These are phyloP conservation scores for Pistacia vera DNA, from an alignment of 345 rosid species.

Conservation along the genomic window DNA sequence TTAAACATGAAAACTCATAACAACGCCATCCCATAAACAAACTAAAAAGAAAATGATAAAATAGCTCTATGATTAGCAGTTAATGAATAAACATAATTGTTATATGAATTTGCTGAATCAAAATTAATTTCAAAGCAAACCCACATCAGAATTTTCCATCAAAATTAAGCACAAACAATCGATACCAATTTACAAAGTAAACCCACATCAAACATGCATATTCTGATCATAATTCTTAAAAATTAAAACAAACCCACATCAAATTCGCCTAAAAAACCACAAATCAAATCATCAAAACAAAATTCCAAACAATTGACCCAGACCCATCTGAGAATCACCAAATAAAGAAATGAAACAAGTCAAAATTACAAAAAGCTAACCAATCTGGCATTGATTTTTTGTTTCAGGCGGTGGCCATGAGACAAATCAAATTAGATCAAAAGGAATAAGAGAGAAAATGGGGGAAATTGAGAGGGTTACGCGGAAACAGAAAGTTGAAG, in stretches of 20 bases:
- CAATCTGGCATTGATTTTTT: constrained; percentile 96
- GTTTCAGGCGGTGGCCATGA: constrained; percentile 90
- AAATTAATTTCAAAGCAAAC: background rate
- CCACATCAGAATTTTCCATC: too few relatives aligned
- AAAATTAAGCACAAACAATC: too few relatives aligned
- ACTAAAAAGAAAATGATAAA: too few relatives aligned
- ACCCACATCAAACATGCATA: constrained; percentile 4
- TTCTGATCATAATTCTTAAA: constrained; percentile 1
- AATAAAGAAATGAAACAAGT: background rate
- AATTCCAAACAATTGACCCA: background rate
- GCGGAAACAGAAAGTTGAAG: background rate
- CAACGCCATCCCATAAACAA: too few relatives aligned
- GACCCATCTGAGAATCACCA: background rate
- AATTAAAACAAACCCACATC: constrained; percentile 20
- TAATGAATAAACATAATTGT: too few relatives aligned
- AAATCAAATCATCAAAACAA: background rate
- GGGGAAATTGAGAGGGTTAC: background rate
- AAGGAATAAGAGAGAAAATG: background rate
- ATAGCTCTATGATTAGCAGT: too few relatives aligned
- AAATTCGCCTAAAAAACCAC: background rate
- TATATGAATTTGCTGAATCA: too few relatives aligned
- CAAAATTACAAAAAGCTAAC: constrained; percentile 27
- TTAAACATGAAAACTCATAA: too few relatives aligned
- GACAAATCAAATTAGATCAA: constrained; percentile 16
- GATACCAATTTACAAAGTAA: too few relatives aligned